These are phyloP conservation scores for Calocybe gambosa DNA, from an alignment of 1,284 basidiomycete genomes.

Conservation along the genomic window DNA sequence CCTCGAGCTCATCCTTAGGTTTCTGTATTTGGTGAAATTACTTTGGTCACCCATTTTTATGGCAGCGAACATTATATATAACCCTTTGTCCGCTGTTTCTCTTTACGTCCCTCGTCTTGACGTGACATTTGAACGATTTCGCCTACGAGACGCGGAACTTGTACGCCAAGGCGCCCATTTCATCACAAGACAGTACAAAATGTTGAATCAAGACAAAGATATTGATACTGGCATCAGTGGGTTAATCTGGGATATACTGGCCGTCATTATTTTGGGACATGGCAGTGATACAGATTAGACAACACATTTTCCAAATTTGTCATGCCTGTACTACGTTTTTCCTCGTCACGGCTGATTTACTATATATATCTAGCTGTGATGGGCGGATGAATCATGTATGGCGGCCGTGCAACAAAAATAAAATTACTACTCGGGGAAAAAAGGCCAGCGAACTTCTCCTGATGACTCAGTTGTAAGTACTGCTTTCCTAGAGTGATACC, in stretches of 20 bases:
- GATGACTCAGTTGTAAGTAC: too few relatives aligned
- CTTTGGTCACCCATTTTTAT: slow-evolving; percentile 25
- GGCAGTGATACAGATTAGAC: not conserved
- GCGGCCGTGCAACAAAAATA: not conserved
- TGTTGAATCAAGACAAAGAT: not conserved
- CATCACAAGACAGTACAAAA: slow-evolving; percentile 16
- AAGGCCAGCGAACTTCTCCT: too few relatives aligned
- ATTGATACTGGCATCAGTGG: slow-evolving; percentile 3
- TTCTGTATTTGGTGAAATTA: slow-evolving; percentile 22
- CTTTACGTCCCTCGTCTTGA: slow-evolving; percentile 32
- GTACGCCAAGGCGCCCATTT: slow-evolving; percentile 25
- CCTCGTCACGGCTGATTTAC: not conserved
- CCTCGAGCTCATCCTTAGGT: not conserved
- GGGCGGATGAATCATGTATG: not conserved
- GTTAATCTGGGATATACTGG: slow-evolving; percentile 9
- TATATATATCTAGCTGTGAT: not conserved
- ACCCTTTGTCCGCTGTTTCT: slow-evolving; percentile 29
- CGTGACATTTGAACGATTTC: slow-evolving; percentile 37
- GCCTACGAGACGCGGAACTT: slow-evolving; percentile 38
- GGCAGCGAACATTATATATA: slow-evolving; percentile 21
- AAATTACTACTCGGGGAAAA: not conserved
- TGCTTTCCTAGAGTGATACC: too few relatives aligned
- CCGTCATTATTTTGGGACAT: not conserved
- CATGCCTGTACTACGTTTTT: not conserved
- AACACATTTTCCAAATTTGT: not conserved